Evolutionary conservation across 148 eudicot species (phyloP).

Genomic region (Vaccinium corymbosum): DNA sequence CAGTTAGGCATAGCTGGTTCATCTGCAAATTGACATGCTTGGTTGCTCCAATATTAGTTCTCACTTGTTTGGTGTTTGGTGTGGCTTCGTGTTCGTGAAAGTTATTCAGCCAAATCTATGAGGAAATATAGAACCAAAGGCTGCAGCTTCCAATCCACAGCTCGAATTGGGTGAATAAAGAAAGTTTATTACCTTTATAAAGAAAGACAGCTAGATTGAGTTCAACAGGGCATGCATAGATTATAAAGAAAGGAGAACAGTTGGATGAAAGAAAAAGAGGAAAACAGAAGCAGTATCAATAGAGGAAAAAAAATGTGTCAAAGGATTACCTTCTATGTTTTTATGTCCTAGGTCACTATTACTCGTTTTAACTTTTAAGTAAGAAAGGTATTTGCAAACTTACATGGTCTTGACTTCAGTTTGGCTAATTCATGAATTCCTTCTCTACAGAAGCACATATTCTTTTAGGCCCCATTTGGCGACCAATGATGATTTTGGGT

Average conservation of each 20-base stretch:
- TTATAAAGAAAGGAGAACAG: background rate
- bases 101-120: background rate
- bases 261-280: conserved; percentile 3
- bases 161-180: background rate
- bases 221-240: background rate
- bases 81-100: background rate
- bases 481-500: too few relatives aligned
- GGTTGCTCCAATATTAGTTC: background rate
- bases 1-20: background rate
- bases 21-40: conserved; percentile 6
- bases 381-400: background rate
- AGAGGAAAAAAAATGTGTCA: background rate
- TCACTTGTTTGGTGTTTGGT: background rate
- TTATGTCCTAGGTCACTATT: background rate
- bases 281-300: background rate
- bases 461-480: background rate
- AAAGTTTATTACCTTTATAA: background rate
- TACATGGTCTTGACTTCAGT: background rate
- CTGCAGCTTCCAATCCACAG: background rate
- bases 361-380: background rate
- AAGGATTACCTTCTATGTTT: background rate
- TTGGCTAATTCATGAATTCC: background rate
- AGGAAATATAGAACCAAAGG: background rate
- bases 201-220: background rate
- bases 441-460: background rate